Conservation (phyloP, 1,284 basidiomycete genomes). For the Ceratobasidium sp. region DNA sequence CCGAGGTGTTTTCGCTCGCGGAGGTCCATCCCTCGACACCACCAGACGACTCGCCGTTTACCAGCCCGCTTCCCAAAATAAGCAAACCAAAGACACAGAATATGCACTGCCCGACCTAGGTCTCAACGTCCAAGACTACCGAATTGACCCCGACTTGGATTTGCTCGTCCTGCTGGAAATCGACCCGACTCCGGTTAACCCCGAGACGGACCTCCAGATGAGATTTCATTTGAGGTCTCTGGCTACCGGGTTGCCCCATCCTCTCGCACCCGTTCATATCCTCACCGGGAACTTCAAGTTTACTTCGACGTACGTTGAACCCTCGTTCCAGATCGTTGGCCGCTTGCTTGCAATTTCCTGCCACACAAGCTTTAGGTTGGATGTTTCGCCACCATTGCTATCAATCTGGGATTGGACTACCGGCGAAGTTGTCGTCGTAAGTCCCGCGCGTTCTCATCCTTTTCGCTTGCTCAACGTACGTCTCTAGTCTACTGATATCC, state of each 20-base stretch:
- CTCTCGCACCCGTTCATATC: constrained; percentile 6
- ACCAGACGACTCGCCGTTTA: not conserved
- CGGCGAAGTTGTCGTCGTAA: constrained; percentile 7
- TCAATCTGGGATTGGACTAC: constrained; percentile 33
- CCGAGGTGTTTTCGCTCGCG: constrained; percentile 14
- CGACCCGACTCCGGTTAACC: not conserved
- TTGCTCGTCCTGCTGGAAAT: constrained; percentile 23
- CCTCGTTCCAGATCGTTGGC: constrained; percentile 23
- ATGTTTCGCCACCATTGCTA: not conserved
- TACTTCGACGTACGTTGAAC: not conserved
- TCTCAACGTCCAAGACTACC: not conserved
- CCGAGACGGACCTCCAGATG: constrained; percentile 4
- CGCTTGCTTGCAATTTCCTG: not conserved
- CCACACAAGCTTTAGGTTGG: not conserved
- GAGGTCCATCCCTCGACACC: not conserved
- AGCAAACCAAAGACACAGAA: not conserved
- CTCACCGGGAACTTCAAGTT: constrained; percentile 5
- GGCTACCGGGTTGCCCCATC: constrained; percentile 4
- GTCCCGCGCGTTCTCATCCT: not conserved
- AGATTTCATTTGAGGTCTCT: constrained; percentile 26
- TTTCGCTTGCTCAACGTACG: not conserved
- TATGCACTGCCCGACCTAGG: not conserved
- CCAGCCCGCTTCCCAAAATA: constrained; percentile 13
- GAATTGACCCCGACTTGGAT: constrained; percentile 25
- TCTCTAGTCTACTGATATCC: constrained; percentile 3